Base-by-base conservation (phyloP, 2,329 filamentous ascomycete species). In the Cercospora sp. region DNA sequence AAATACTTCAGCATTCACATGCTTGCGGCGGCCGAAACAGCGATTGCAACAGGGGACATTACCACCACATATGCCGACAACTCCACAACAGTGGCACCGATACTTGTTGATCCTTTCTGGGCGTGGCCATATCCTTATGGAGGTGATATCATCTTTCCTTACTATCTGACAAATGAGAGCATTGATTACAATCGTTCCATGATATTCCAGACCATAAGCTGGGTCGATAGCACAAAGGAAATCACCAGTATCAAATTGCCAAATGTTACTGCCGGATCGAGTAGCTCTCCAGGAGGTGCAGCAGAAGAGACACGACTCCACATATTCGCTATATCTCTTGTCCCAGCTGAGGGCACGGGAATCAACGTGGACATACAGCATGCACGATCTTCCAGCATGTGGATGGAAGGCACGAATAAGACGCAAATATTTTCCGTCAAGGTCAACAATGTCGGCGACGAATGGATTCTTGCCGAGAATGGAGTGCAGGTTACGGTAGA, bases 361-460 rank as follows among this genome's bases (percentile, higher is more conserved):
- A 70, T 75, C 7, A 64, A 59, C 31, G 66, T 81, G 20, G 73
- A 77, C 23, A 74, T 80, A 1, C 80, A 82, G 66, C 79, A 77
- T 71, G 79, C 79, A 5, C 76, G 80, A n/a, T 79, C 80, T 6
- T 82, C 80, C 5, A 77, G 80, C 63, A 79, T 79, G 69, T 80
- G 80, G 80, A 65, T 79, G 3, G 79, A 80, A 48, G 78, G 75
- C 12, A 77, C 74, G 2, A 77, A 80, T 58, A 80, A 80, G 65
- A 77, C 77, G 10, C 79, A 81, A 58, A 80, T 81, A 31, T 68
- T 80, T 16, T 77, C 81, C 60, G 75, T 79, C n/a, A 68, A 74
- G 16, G 70, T 81, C 63, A 79, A 79, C 57, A 81, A 81, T 57
- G 69, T 78, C 8, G 80, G 80, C n/a, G 66, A 73, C 2, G 72